Evolutionary conservation across 176 grass and related monocot species (phyloP).

Genomic region (Aegilops tauschii): DNA sequence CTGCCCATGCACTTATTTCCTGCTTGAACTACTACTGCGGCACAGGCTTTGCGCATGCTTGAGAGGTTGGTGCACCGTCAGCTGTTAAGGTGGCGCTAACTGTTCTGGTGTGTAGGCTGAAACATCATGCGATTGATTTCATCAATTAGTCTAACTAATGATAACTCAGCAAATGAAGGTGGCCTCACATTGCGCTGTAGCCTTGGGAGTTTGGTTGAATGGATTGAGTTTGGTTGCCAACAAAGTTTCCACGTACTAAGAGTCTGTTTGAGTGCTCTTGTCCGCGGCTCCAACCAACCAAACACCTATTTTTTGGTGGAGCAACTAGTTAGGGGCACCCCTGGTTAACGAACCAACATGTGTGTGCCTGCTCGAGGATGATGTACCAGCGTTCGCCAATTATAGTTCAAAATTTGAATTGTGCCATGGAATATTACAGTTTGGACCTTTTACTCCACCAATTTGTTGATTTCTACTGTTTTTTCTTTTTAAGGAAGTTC

Average conservation of each 20-base stretch:
- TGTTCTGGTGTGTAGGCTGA: neutral
- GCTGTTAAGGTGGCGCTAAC: neutral
- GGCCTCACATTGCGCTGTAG: neutral
- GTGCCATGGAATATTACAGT: neutral
- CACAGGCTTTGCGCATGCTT: constrained; percentile 32
- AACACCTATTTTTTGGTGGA: too few species aligned
- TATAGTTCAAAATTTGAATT: neutral
- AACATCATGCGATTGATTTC: neutral
- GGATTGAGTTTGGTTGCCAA: neutral
- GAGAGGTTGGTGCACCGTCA: neutral
- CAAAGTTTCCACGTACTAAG: neutral
- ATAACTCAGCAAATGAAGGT: neutral
- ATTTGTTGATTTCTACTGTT: neutral
- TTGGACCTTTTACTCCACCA: neutral
- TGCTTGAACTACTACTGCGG: constrained; percentile 4
- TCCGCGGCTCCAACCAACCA: neutral
- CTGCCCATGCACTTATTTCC: constrained; percentile 24
- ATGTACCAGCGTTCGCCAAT: neutral
- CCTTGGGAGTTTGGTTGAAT: neutral
- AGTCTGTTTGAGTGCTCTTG: neutral
- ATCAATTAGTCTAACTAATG: neutral
- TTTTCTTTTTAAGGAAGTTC: neutral
- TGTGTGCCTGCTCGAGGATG: too few species aligned
- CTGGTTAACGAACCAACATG: too few species aligned
- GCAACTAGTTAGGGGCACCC: too few species aligned